These are phyloP conservation scores for Adenanthera pavonina DNA, from an alignment of 306 rosid species.

Conservation along the genomic window DNA sequence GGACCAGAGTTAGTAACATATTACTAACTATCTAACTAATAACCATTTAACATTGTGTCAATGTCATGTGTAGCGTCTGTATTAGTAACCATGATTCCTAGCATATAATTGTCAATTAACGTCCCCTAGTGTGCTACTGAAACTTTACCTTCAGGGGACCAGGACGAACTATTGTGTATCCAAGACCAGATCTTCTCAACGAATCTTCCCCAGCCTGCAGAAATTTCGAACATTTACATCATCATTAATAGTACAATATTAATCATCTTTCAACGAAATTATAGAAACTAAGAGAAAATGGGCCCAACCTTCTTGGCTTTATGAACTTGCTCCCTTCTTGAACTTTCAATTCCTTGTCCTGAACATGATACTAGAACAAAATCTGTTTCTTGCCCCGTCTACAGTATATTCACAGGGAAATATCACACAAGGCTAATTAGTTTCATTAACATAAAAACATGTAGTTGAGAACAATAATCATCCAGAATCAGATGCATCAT, in stretches of 20 bases:
- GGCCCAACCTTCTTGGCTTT: conserved; percentile 86
- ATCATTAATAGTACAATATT: conserved; percentile 11
- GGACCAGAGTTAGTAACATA: neutral
- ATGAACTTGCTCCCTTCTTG: conserved; percentile 94
- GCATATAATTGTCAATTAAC: neutral
- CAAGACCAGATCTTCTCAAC: conserved; percentile 93
- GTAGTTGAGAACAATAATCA: conserved; percentile 9
- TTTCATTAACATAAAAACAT: conserved; percentile 5
- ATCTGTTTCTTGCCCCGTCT: conserved; percentile 98
- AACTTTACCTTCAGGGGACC: conserved; percentile 86
- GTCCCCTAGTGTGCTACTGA: conserved; percentile 16
- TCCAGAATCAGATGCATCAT: conserved; percentile 25
- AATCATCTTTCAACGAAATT: conserved; percentile 15
- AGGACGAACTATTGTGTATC: conserved; percentile 94
- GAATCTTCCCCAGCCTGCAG: conserved; percentile 94
- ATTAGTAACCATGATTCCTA: neutral
- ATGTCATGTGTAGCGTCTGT: neutral
- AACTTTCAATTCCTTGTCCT: conserved; percentile 89
- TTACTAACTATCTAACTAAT: neutral
- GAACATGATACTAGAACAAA: conserved; percentile 94
- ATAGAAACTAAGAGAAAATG: conserved; percentile 39
- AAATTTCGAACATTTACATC: conserved; percentile 37
- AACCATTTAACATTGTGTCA: neutral
- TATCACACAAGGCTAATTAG: conserved; percentile 32
- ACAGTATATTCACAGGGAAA: conserved; percentile 46